These are phyloP conservation scores for Orbilia javanica DNA, from an alignment of 2,329 filamentous ascomycete genomes.

Conservation along the genomic window DNA sequence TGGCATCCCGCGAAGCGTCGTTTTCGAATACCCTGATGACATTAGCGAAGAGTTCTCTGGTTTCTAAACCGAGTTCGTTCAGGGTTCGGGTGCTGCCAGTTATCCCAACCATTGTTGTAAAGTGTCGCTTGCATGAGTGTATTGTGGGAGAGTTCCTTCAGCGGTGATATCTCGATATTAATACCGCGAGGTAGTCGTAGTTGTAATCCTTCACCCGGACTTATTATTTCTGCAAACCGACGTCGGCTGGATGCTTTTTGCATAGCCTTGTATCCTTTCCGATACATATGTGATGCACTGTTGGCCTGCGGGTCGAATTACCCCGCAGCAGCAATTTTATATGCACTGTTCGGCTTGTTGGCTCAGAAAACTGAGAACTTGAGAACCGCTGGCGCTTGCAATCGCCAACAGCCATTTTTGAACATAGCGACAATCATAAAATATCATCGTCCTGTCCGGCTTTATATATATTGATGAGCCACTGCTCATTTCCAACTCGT, in stretches of 20 bases:
- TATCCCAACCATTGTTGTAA: background rate
- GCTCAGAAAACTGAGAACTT: background rate
- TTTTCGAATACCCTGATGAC: conserved; percentile 2
- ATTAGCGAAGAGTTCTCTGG: conserved; percentile 23
- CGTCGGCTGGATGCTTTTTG: background rate
- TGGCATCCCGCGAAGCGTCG: conserved; percentile 1
- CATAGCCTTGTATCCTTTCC: background rate
- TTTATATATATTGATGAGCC: too few species aligned
- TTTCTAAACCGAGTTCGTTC: conserved; percentile 9
- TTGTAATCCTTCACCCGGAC: background rate
- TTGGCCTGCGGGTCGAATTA: background rate
- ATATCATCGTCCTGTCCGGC: too few species aligned
- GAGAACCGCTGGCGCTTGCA: background rate
- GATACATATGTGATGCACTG: background rate
- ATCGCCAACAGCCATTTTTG: too few species aligned
- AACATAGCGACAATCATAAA: too few species aligned
- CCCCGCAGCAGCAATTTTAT: conserved; percentile 1
- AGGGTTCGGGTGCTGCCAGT: background rate
- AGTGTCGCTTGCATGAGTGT: too few species aligned
- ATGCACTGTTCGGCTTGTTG: conserved; percentile 1
- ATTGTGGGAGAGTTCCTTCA: too few species aligned
- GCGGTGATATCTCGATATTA: background rate
- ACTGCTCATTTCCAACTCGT: too few species aligned
- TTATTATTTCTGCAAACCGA: background rate
- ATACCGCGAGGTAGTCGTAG: background rate